Evolutionary conservation across 768 basidiomycete species (phyloP).

Genomic region (Nevesoporus exiguus): DNA sequence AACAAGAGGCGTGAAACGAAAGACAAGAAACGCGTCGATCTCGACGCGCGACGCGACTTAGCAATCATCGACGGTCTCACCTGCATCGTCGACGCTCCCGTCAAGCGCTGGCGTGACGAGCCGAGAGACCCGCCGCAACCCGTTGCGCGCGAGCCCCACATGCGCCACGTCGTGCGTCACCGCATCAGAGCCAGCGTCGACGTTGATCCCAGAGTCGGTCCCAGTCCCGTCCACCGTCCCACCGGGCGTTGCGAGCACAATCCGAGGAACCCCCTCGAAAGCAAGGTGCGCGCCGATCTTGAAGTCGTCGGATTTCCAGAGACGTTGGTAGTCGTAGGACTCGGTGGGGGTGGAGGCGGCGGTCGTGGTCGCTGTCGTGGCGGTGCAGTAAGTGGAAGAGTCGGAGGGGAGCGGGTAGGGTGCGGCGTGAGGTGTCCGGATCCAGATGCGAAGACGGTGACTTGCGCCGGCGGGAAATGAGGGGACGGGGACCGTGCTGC

Average conservation of each 20-base stretch:
- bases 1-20: background rate
- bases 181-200: no score
- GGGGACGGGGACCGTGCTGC: slow-evolving; percentile 51
- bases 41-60: background rate
- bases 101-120: background rate
- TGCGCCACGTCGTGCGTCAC: background rate
- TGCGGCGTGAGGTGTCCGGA: slow-evolving; percentile 39
- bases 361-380: background rate
- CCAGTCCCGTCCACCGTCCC: background rate
- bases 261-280: slow-evolving; percentile 48
- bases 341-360: slow-evolving; percentile 32
- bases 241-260: slow-evolving; percentile 45
- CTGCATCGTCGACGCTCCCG: background rate
- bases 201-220: no score
- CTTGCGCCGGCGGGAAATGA: slow-evolving; percentile 55
- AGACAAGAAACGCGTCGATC: background rate
- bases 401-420: background rate
- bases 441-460: slow-evolving; percentile 63
- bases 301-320: slow-evolving; percentile 63
- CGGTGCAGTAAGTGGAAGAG: no score
- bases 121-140: slow-evolving; percentile 8
- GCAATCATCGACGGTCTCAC: slow-evolving; percentile 13
- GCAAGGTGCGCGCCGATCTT: slow-evolving; percentile 56
- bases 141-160: slow-evolving; percentile 1
- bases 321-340: slow-evolving; percentile 58